Evolutionary conservation across 169 alveolate genomes (phyloP).

Genomic region (Cryptosporidium ubiquitum): DNA sequence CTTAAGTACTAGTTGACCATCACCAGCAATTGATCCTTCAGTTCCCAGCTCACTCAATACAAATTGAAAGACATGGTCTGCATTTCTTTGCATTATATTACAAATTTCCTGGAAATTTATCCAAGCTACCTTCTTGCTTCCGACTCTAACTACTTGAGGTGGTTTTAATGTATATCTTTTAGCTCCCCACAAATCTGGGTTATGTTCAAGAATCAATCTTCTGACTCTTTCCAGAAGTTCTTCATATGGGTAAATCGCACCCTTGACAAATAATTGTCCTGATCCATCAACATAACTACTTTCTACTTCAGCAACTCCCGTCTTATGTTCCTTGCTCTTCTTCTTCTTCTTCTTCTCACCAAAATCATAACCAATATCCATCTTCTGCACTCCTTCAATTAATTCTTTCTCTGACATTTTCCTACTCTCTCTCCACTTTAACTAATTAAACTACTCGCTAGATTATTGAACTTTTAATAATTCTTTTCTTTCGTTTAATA

Average conservation of each 20-base stretch:
- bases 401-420: constrained; percentile 65
- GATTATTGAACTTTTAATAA: not conserved
- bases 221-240: constrained; percentile 89
- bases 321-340: constrained; percentile 80
- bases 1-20: constrained; percentile 92
- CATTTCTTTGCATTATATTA: constrained; percentile 89
- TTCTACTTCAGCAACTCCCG: constrained; percentile 78
- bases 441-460: not conserved
- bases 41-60: constrained; percentile 94
- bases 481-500: not conserved
- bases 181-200: constrained; percentile 89
- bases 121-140: constrained; percentile 96
- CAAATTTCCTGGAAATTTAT: constrained; percentile 93
- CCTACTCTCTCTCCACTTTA: constrained; percentile 5
- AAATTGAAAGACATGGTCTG: constrained; percentile 93
- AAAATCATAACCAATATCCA: constrained; percentile 80
- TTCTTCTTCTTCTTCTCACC: constrained; percentile 89
- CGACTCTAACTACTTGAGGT: constrained; percentile 95
- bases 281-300: constrained; percentile 80
- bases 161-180: constrained; percentile 90
- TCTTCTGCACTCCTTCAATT: constrained; percentile 56
- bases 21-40: constrained; percentile 90
- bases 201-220: constrained; percentile 85
- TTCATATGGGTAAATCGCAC: constrained; percentile 88
- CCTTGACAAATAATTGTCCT: constrained; percentile 85